Evolutionary conservation across 2,329 filamentous ascomycete species (phyloP), one percentile per base, ranked within the genome.

Genomic region (Penicillium aurantiogriseum): DNA sequence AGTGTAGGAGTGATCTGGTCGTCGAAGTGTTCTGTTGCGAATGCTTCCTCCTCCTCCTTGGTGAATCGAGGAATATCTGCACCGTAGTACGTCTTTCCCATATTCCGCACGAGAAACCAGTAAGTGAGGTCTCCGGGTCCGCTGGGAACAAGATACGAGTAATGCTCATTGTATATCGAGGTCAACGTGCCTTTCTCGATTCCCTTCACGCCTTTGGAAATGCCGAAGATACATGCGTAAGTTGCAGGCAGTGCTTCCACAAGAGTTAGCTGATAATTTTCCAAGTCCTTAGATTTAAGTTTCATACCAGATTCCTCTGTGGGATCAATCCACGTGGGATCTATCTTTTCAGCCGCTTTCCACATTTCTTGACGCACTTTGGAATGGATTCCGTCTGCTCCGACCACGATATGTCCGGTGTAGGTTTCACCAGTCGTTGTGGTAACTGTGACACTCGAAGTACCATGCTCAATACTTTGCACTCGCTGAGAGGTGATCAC

Each of bases 331-430:
- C 62, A 61, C 3, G 51, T 56, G 35, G 62, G 56, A 51, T 65
- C 56, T 3, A 51, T 21, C 44, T 48, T 56, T n/a, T 51, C n/a
- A 17, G 65, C 65, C 13, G 45, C 45, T 11, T 62, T 55, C 60
- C 60, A 66, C 69, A 79, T 75, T 33, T 72, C 66, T 8, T 64
- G 53, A 5, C 76, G 68, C 2, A 74, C 70, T 21, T 63, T 69
- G 54, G 74, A 77, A 60, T 77, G 74, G 5, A 74, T 72, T 15
- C 78, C 78, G 40, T 80, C 78, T 8, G 74, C 74, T 15, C 77
- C 78, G 13, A 79, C 63, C 15, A 77, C 58, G 8, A 80, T 62
- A 53, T 72, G 63, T 0, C 74, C 76, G 0, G 38, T 51, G 25
- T 58, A 63, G 1, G 13, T 43, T 21, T 44, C 51, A 2, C 66